Evolutionary conservation across 345 rosid species (phyloP), one percentile per base, ranked within the genome.

Genomic region (Pugionium dolabratum): DNA sequence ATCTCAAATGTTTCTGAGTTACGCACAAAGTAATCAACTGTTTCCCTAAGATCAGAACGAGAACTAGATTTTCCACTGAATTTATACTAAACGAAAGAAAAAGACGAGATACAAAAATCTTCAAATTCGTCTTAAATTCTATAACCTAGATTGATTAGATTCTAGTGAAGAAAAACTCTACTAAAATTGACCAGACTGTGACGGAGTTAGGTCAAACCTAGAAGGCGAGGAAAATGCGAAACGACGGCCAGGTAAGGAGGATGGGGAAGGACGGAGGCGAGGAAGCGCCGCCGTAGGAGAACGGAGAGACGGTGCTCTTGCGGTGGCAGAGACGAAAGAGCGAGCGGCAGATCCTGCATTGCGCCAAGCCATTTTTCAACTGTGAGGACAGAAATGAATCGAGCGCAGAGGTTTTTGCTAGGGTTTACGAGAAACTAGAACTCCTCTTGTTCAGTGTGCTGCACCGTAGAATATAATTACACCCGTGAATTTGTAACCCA

Each of bases 171-270:
- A 26, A 29, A 58, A 4, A 3, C 2, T 59, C 2, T 27, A 6
- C 5, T 29, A 42, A 29, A 51, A 29, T 43, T 26, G 35, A 5
- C 37, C 2, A 64, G 9, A 11, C 10, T 7, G 0, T 1, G 40
- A n/a, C 4, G 42, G 36, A 11, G 25, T 18, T 49, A 54, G 47
- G 43, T n/a, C 45, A 58, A 72, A 89, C 94, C 97, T 86, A 33
- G 91, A 81, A 51, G 85, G 71, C 30, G 77, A 75, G 34, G 83
- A 81, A 59, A 86, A 81, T 41, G 80, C 4, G 70, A 87, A 86
- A 68, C 89, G 90, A 40, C 90, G 69, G 62, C 91, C 83, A 26
- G 91, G 77, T 25, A 82, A 54, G 37, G 84, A 64, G 39, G 74
- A 45, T 27, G 81, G 62, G 10, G 83, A 74, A 25, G 87, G 82